Base-by-base conservation (phyloP, 768 basidiomycete genomes). In the Tricholoma furcatifolium region DNA sequence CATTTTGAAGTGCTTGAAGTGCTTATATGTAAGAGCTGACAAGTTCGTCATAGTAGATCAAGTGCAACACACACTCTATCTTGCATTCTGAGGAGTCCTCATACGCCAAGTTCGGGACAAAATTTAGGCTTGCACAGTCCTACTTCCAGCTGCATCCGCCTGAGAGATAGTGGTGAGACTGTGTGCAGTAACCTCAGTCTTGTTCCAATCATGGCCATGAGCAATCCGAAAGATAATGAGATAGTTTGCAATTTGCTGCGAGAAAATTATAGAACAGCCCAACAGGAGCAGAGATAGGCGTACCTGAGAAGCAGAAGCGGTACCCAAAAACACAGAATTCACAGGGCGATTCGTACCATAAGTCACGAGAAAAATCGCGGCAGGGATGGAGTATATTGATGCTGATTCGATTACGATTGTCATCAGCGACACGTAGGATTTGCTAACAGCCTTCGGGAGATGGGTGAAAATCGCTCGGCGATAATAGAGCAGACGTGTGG, bases 391-490 rank as follows among this genome's bases (percentile, higher is more conserved):
- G 47, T 77, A 78, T 6, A 77, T 55, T 0, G 74, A 70, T 0
- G 77, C 77, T 3, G 70, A 73, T 54, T 78, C 76, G 35, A 78
- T 56, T 17, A 78, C 44, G 30, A 77, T 68, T 1, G 71, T 58
- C 0, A 59, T 60, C 27, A 74, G 56, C 7, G 70, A 72, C 21
- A 69, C 50, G 55, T 76, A 77, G n/a, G 69, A 59, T 6, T 39
- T 55, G 6, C 62, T 71, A 43, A 71, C 56, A 0, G 65, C 70
- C 2, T 59, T 50, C 3, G 70, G 66, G 14, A 77, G 66, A 6
- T 56, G 59, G 11, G 56, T 40, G n/a, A 66, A 31, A 27, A 69
- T 55, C 12, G 48, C 53, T 27, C 63, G 59, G n/a, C 74, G 69
- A 46, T 71, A 67, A 4, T 66, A 39, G 36, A 67, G 36, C 9